Conservation (phyloP, 73 alveolate genomes). For the Paramecium sexaurelia region DNA sequence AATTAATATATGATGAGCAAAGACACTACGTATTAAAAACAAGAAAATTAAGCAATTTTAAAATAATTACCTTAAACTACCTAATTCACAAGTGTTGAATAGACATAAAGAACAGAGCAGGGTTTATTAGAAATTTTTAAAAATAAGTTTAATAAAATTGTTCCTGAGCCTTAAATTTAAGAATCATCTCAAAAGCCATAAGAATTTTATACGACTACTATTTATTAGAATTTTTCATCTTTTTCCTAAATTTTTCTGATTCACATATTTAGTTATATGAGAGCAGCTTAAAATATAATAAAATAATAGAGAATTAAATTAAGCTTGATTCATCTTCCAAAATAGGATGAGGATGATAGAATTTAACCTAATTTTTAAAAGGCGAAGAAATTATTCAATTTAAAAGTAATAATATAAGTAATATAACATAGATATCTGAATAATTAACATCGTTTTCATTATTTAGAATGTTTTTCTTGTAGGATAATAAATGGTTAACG, state of each 20-base stretch:
- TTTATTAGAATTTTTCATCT: background rate
- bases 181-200: background rate
- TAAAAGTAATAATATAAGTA: background rate
- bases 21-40: background rate
- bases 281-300: background rate
- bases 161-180: background rate
- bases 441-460: background rate
- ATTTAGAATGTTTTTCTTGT: background rate
- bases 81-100: background rate
- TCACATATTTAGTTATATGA: conserved; percentile 16
- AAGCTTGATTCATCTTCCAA: background rate
- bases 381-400: background rate
- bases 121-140: background rate
- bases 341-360: conserved; percentile 26
- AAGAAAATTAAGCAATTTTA: background rate
- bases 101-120: background rate
- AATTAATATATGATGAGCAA: background rate
- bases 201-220: background rate
- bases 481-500: background rate
- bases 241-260: background rate
- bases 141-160: background rate
- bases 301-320: background rate
- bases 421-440: background rate
- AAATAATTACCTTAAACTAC: background rate
- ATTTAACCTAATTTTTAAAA: background rate